Percentiles rank a stretch among this genome's conserved stretches.
Conservation (phyloP, 31 red algal species). For the Asparagopsis taxiformis region DNA sequence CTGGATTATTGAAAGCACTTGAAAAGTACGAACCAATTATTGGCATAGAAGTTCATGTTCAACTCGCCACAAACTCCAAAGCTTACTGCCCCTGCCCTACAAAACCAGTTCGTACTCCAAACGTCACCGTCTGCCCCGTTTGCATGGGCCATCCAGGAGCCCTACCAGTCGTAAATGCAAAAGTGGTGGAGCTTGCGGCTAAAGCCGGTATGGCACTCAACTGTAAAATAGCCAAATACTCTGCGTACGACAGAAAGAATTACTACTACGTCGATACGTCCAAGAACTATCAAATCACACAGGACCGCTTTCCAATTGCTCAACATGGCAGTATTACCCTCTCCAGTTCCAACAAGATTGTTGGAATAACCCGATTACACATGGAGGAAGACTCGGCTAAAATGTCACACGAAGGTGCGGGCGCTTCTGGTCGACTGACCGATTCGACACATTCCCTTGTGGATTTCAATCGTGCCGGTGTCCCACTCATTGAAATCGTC, state of each 20-base stretch:
- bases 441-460: slow-evolving; percentile 84
- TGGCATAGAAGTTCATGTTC: slow-evolving; percentile 96
- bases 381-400: slow-evolving; percentile 91
- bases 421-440: slow-evolving; percentile 49
- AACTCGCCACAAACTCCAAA: slow-evolving; percentile 85
- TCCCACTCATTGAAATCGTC: slow-evolving; percentile 89
- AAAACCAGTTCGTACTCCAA: slow-evolving; percentile 48
- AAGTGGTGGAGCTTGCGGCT: slow-evolving; percentile 78
- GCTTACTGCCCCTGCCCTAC: slow-evolving; percentile 84
- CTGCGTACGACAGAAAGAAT: slow-evolving; percentile 90
- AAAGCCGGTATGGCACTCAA: slow-evolving; percentile 81
- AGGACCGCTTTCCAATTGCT: slow-evolving; percentile 80
- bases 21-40: slow-evolving; percentile 89
- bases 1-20: slow-evolving; percentile 62
- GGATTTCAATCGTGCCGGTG: slow-evolving; percentile 88
- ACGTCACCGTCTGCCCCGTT: slow-evolving; percentile 87
- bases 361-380: slow-evolving; percentile 74
- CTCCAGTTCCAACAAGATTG: slow-evolving; percentile 40
- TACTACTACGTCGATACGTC: slow-evolving; percentile 98
- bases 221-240: slow-evolving; percentile 59
- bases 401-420: slow-evolving; percentile 67
- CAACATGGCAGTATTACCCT: slow-evolving; percentile 58
- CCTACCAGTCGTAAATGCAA: slow-evolving; percentile 81
- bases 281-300: slow-evolving; percentile 98
- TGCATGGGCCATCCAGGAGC: slow-evolving; percentile 96